Base-by-base conservation (phyloP, 1,284 basidiomycete genomes). In the Ustilago sp. region DNA sequence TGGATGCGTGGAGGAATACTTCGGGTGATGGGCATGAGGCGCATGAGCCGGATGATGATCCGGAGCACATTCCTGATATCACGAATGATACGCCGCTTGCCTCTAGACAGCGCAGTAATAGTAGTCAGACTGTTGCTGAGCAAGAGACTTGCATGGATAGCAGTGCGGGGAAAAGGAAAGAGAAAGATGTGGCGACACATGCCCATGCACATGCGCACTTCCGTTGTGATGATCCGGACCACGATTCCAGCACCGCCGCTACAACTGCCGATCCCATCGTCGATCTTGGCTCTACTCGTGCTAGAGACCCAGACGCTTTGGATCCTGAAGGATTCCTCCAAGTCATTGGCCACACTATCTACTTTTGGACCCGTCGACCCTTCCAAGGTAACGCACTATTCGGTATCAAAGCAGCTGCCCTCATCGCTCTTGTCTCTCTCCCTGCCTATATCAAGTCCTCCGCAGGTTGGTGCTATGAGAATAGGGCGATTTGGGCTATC, bases 351-450 rank as follows among this genome's bases (percentile, higher is more conserved):
- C 61, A 74, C 38, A 68, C 28, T 12, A 54, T 72, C 57, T 64
- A 74, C 65, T 63, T 74, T 28, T 70, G 63, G 63, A 47, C 50
- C 7, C 65, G 65, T 11, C 53, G 65, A 8, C 63, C 87, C 0
- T 79, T 83, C 19, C 85, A 82, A 15, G 80, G 85, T 23, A 87
- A 87, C 53, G 59, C 86, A 71, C 87, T 94, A 66, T 95, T 91
- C 74, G 92, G 92, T 0, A 61, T 94, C 74, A 96, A 96, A 86
- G 93, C 92, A 0, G 93, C 90, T 0, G 74, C 91, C 9, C 83
- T 95, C 55, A 90, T 91, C 45, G 88, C 90, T 89, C 51, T 48
- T 50, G 47, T 68, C 51, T 77, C 82, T 1, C 71, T 83, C 1
- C 83, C 83, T 5, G 66, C 80, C 12, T 83, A 63, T 45, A 56